Percentiles rank a stretch among this genome's conserved stretches.
Evolutionary conservation across 371 early-diverging fungal genomes (phyloP).

Genomic region (Rhizomucor pusillus): DNA sequence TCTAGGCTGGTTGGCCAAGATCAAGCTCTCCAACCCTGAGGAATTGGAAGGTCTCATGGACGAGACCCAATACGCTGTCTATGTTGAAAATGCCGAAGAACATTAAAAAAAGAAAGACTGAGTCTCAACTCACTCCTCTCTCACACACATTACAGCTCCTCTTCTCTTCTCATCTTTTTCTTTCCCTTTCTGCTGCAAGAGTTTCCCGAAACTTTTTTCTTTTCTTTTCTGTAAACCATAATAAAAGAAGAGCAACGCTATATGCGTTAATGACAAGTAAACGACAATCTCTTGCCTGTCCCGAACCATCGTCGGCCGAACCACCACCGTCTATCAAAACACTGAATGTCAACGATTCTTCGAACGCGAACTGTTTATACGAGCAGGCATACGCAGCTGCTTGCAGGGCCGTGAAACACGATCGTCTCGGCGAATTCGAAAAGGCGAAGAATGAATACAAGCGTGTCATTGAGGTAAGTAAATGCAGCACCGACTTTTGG

Average conservation of each 20-base stretch:
- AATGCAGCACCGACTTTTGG: too few relatives aligned
- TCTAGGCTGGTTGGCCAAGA: constrained; percentile 92
- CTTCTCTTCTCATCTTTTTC: too few relatives aligned
- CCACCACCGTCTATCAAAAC: too few relatives aligned
- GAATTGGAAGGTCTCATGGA: constrained; percentile 77
- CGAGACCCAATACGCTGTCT: constrained; percentile 64
- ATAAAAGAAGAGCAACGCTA: neutral
- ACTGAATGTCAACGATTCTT: neutral
- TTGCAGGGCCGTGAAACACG: constrained; percentile 49
- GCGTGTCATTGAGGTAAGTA: constrained; percentile 46
- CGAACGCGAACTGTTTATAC: constrained; percentile 22
- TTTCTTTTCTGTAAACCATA: too few relatives aligned
- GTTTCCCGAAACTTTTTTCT: neutral
- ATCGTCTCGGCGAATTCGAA: constrained; percentile 39
- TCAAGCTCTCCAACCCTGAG: constrained; percentile 66
- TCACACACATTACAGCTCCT: neutral
- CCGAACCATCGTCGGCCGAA: neutral
- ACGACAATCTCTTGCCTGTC: constrained; percentile 6
- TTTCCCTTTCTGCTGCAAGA: too few relatives aligned
- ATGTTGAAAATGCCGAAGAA: constrained; percentile 33
- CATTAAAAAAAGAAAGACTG: constrained; percentile 13
- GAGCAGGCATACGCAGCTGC: constrained; percentile 47
- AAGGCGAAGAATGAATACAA: constrained; percentile 47
- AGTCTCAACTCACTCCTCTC: neutral
- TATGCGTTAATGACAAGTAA: constrained; percentile 12